Conservation (phyloP, 2,329 filamentous ascomycete genomes). For the Monosporascus sp. region DNA sequence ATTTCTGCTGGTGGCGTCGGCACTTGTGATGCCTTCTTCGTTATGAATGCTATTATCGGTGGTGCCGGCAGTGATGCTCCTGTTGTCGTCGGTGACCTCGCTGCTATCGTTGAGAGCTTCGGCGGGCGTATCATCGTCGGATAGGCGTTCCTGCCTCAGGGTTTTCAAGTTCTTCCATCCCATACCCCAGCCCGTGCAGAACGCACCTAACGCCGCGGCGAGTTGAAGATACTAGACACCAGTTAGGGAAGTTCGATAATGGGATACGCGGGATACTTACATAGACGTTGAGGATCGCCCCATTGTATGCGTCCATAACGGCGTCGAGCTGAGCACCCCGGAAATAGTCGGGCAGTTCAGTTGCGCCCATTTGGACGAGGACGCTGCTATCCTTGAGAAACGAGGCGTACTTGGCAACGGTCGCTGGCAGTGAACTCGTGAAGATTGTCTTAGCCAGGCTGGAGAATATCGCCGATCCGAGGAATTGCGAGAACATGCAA, state of each 20-base stretch:
- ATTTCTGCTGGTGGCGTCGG: background rate
- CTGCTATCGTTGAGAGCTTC: background rate
- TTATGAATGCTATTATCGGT: background rate
- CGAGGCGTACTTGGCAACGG: slow-evolving; percentile 35
- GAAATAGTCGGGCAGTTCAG: slow-evolving; percentile 32
- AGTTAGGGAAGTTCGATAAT: background rate
- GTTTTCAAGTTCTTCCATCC: slow-evolving; percentile 19
- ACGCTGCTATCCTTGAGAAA: slow-evolving; percentile 26
- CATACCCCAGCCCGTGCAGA: slow-evolving; percentile 16
- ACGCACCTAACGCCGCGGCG: slow-evolving; percentile 14
- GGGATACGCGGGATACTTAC: slow-evolving; percentile 5
- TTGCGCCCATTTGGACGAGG: slow-evolving; percentile 36
- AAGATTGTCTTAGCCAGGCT: slow-evolving; percentile 48
- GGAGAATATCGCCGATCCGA: slow-evolving; percentile 45
- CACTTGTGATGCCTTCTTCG: background rate
- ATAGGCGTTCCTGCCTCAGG: slow-evolving; percentile 11
- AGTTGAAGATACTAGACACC: slow-evolving; percentile 17
- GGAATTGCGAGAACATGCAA: slow-evolving; percentile 44
- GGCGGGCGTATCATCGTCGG: background rate
- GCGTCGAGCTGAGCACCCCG: slow-evolving; percentile 25
- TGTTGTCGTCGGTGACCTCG: background rate
- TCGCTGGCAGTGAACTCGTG: slow-evolving; percentile 36
- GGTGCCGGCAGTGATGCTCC: background rate
- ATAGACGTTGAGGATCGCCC: slow-evolving; percentile 15
- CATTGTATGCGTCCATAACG: slow-evolving; percentile 28